A percentile compares a stretch with the other conserved stretches of the same genome.
phyloP scores from a whole-genome alignment of 2,329 filamentous ascomycete genomes.

The Trichoderma pleuroti region DNA sequence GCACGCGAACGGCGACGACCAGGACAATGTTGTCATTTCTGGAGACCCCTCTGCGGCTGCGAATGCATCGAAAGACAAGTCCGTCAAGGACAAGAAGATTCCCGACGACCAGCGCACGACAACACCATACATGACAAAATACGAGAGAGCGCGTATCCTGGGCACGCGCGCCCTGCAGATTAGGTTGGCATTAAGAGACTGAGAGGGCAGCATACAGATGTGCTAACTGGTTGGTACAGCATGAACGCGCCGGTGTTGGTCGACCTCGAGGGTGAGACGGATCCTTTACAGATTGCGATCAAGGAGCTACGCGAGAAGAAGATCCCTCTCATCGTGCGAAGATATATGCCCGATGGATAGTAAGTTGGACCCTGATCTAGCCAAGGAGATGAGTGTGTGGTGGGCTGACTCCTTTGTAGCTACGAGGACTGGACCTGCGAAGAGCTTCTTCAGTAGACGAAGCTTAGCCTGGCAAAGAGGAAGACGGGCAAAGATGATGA shows the following conservation, averaged over 20 bases:
- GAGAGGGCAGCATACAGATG: conserved; percentile 8
- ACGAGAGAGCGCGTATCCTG: conserved; percentile 89
- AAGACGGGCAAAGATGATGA: not conserved
- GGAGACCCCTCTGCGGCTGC: conserved; percentile 61
- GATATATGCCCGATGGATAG: conserved; percentile 96
- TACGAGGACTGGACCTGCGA: conserved; percentile 99
- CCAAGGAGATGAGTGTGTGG: not conserved
- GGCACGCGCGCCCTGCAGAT: conserved; percentile 94
- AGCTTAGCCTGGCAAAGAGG: not conserved
- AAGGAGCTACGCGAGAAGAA: conserved; percentile 99
- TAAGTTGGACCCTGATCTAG: conserved; percentile 47
- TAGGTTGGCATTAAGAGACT: conserved; percentile 61
- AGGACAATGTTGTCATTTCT: conserved; percentile 57
- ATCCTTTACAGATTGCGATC: conserved; percentile 94
- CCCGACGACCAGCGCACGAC: conserved; percentile 83
- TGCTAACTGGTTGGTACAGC: conserved; percentile 45
- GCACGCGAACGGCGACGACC: conserved; percentile 52
- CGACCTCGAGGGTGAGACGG: conserved; percentile 94
- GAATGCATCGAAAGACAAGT: conserved; percentile 53
- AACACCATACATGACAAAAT: conserved; percentile 99
- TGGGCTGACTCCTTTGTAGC: conserved; percentile 44
- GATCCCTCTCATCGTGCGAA: conserved; percentile 89
- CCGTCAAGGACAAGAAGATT: conserved; percentile 79
- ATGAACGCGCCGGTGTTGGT: conserved; percentile 98
- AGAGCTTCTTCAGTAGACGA: conserved; percentile 67